Evolutionary conservation across 1,284 basidiomycete species (phyloP).

Genomic region (Leccinum angustisporum): DNA sequence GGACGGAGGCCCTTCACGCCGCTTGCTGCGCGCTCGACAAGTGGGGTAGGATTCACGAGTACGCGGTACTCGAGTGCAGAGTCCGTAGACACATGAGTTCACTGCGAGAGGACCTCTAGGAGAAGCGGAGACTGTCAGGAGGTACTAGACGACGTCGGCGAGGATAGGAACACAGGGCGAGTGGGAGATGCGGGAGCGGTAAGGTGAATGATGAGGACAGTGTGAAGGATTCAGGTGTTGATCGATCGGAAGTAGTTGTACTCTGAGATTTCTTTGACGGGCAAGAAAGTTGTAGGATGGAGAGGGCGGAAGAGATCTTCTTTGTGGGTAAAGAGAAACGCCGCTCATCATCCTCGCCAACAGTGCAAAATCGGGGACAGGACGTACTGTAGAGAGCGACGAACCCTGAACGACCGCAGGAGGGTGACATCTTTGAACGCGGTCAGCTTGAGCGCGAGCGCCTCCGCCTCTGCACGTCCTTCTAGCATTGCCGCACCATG

Average conservation of each 20-base stretch:
- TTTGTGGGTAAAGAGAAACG: conserved; percentile 20
- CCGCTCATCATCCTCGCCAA: background rate
- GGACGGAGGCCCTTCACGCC: conserved; percentile 63
- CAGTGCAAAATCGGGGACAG: no score
- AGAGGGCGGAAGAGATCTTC: conserved; percentile 11
- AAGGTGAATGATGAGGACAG: conserved; percentile 23
- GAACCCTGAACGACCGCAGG: no score
- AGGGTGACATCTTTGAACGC: no score
- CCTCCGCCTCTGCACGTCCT: no score
- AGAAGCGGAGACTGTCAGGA: conserved; percentile 33
- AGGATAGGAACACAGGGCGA: background rate
- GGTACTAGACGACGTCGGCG: background rate
- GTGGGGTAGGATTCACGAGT: conserved; percentile 59
- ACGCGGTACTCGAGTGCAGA: conserved; percentile 69
- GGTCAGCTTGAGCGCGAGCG: no score
- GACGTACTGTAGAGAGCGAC: no score
- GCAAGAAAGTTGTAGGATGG: conserved; percentile 17
- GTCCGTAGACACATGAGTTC: conserved; percentile 66
- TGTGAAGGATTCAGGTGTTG: conserved; percentile 14
- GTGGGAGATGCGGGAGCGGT: conserved; percentile 2
- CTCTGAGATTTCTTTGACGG: conserved; percentile 14
- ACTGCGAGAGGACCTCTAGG: conserved; percentile 43
- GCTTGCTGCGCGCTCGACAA: conserved; percentile 61
- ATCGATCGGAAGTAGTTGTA: conserved; percentile 3
- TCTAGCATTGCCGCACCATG: no score